Conservation (phyloP, 1,284 basidiomycete species). For the Sporisorium graminicola region DNA sequence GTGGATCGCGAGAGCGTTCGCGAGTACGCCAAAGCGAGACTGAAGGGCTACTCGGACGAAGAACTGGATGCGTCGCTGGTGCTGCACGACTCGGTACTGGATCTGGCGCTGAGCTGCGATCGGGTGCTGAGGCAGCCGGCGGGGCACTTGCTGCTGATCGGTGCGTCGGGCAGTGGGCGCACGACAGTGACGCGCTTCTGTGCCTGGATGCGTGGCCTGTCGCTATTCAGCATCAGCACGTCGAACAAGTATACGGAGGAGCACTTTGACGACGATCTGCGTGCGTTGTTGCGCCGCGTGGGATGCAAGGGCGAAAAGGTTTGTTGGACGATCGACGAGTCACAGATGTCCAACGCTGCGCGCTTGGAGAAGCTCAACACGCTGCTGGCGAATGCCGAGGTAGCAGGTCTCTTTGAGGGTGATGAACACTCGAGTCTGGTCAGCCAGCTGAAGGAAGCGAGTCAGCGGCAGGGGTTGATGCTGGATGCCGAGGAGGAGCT, state of each 20-base stretch:
- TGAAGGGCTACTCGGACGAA: slow-evolving; percentile 76
- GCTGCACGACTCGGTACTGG: slow-evolving; percentile 96
- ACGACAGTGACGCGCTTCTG: slow-evolving; percentile 98
- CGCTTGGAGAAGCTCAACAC: slow-evolving; percentile 99
- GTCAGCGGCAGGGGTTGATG: slow-evolving; percentile 96
- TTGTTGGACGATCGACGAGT: slow-evolving; percentile 99
- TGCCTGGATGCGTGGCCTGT: slow-evolving; percentile 99
- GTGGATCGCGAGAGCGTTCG: slow-evolving; percentile 92
- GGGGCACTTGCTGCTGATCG: slow-evolving; percentile 94
- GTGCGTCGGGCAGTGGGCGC: slow-evolving; percentile 98
- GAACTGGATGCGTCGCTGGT: slow-evolving; percentile 98
- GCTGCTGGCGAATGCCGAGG: slow-evolving; percentile 99
- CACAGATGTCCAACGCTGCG: slow-evolving; percentile 96
- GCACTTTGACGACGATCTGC: slow-evolving; percentile 97
- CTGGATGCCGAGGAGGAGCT: slow-evolving; percentile 88
- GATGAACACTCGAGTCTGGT: slow-evolving; percentile 96
- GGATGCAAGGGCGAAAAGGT: slow-evolving; percentile 99
- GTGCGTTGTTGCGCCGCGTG: slow-evolving; percentile 89
- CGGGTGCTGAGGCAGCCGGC: slow-evolving; percentile 99
- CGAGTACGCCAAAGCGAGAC: slow-evolving; percentile 95
- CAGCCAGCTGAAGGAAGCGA: slow-evolving; percentile 98
- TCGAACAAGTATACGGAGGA: slow-evolving; percentile 98
- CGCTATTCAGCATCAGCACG: slow-evolving; percentile 98
- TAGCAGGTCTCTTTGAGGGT: slow-evolving; percentile 87
- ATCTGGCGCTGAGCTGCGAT: slow-evolving; percentile 96